Conservation (phyloP, 2,329 filamentous ascomycete species). For the Fusarium bactridioides region DNA sequence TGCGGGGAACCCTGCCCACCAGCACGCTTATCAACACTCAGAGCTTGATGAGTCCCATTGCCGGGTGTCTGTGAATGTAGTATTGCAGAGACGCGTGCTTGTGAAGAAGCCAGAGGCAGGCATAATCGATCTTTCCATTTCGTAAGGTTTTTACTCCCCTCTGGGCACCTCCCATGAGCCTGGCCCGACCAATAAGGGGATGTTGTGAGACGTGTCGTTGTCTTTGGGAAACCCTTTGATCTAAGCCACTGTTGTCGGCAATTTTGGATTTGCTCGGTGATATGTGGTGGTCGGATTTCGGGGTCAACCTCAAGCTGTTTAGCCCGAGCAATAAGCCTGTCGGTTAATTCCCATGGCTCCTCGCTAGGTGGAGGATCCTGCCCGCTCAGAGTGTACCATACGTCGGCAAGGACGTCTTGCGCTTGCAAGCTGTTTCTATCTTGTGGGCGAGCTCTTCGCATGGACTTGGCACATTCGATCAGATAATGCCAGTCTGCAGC, state of each 20-base stretch:
- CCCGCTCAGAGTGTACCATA: conserved; percentile 39
- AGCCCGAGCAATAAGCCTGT: conserved; percentile 46
- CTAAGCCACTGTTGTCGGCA: conserved; percentile 9
- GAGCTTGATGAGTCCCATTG: background rate
- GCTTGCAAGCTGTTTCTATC: conserved; percentile 41
- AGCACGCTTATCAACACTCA: background rate
- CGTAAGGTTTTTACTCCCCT: conserved; percentile 3
- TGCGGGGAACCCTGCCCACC: conserved; percentile 13
- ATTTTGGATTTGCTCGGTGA: background rate
- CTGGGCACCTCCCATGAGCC: conserved; percentile 16
- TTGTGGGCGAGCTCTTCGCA: conserved; percentile 26
- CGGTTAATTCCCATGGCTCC: conserved; percentile 47
- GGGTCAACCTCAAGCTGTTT: conserved; percentile 41
- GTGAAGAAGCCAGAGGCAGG: conserved; percentile 1
- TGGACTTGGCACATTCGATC: conserved; percentile 46
- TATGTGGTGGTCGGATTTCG: conserved; percentile 22
- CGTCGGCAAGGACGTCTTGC: conserved; percentile 46
- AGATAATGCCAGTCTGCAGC: conserved; percentile 47
- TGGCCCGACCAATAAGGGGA: conserved; percentile 45
- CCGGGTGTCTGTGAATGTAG: background rate
- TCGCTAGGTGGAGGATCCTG: background rate
- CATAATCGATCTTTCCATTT: conserved; percentile 18
- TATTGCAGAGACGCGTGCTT: background rate
- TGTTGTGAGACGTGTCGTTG: conserved; percentile 19
- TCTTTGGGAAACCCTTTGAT: conserved; percentile 2